phyloP scores from a whole-genome alignment of 2,329 filamentous ascomycete genomes.

The Fonsecaea pedrosoi region DNA sequence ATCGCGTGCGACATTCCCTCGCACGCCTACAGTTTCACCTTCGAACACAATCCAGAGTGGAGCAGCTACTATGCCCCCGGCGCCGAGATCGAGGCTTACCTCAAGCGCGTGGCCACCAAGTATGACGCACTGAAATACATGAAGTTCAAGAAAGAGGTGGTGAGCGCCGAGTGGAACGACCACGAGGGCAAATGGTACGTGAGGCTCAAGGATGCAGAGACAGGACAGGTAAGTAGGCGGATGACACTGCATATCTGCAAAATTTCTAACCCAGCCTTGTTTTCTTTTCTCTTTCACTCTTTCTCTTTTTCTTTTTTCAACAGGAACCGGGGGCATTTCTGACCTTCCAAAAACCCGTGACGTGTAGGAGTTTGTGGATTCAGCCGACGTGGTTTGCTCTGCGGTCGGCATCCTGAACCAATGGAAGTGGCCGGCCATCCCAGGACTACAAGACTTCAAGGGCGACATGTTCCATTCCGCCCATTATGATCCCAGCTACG shows the following conservation, averaged over 20 bases:
- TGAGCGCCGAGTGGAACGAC: conserved; percentile 31
- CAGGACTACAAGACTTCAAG: conserved; percentile 40
- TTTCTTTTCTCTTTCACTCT: too few relatives aligned
- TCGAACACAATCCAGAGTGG: conserved; percentile 7
- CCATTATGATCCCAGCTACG: conserved; percentile 58
- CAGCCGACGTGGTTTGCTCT: too few relatives aligned
- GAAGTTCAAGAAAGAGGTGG: conserved; percentile 28
- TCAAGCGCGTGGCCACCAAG: conserved; percentile 22
- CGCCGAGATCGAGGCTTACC: conserved; percentile 33
- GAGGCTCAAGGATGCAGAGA: neutral
- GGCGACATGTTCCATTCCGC: conserved; percentile 43
- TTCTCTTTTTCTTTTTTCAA: too few relatives aligned
- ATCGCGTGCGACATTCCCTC: neutral
- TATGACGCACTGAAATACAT: conserved; percentile 37
- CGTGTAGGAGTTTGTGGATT: too few relatives aligned
- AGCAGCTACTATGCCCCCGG: conserved; percentile 1
- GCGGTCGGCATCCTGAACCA: conserved; percentile 43
- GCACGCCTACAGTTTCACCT: neutral
- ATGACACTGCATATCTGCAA: too few relatives aligned
- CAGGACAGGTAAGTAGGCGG: too few relatives aligned
- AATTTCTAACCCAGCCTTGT: too few relatives aligned
- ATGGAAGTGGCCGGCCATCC: conserved; percentile 49
- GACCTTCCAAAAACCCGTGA: too few relatives aligned
- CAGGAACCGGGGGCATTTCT: too few relatives aligned
- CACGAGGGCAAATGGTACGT: conserved; percentile 21